phyloP scores from a whole-genome alignment of 1,284 basidiomycete genomes.

The Heterobasidion annosum region DNA sequence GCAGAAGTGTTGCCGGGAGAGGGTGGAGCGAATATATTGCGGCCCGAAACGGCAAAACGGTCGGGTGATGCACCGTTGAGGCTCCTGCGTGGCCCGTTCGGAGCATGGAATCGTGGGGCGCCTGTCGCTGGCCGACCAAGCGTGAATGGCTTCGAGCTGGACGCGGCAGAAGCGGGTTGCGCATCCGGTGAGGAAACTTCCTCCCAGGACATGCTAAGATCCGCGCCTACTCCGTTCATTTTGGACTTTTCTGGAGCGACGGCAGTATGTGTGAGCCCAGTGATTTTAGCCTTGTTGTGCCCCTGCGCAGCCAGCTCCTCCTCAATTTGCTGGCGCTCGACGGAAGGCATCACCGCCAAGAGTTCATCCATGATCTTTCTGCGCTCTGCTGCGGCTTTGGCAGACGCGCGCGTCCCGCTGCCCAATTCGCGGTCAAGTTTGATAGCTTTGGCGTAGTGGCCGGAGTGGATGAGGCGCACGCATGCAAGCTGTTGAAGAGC shows the following conservation, averaged over 20 bases:
- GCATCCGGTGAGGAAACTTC: constrained; percentile 19
- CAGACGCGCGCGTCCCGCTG: constrained; percentile 18
- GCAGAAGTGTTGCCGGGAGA: background rate
- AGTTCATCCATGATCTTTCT: constrained; percentile 65
- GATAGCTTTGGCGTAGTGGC: constrained; percentile 64
- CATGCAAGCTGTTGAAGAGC: constrained; percentile 77
- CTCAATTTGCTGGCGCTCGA: constrained; percentile 48
- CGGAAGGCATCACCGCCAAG: constrained; percentile 46
- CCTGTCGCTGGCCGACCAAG: constrained; percentile 22
- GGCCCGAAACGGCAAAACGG: background rate
- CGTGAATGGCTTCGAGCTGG: constrained; percentile 25
- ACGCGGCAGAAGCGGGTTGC: constrained; percentile 1
- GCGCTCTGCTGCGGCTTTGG: constrained; percentile 33
- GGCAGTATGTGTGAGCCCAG: constrained; percentile 7
- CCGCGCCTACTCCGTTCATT: constrained; percentile 10
- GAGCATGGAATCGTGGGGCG: background rate
- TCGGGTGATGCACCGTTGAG: background rate
- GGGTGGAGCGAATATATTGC: background rate
- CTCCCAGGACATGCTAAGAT: constrained; percentile 46
- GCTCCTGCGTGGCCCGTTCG: background rate
- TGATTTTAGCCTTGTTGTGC: constrained; percentile 12
- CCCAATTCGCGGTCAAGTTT: constrained; percentile 65
- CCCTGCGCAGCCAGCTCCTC: constrained; percentile 32
- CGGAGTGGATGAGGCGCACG: constrained; percentile 69
- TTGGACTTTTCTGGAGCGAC: background rate